Evolutionary conservation across 2,329 filamentous ascomycete genomes (phyloP), one percentile per base, ranked within the genome.

Genomic region (Ophiostoma tasmaniense): DNA sequence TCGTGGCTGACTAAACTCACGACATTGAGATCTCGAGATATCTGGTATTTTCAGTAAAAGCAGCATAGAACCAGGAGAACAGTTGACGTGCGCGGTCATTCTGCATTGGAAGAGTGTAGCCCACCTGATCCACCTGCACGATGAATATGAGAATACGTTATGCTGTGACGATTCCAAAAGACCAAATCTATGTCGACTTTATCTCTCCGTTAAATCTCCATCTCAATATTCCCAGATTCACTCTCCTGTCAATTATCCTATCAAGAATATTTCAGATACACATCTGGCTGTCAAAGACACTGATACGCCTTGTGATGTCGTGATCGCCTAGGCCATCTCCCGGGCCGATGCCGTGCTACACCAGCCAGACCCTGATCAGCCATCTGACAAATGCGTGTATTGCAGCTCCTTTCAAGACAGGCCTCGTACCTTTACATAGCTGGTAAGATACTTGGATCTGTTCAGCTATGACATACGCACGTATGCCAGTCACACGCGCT

Each of bases 271-370:
- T n/a, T 55, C 50, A n/a, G 50, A 55, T 55, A 25, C n/a, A 55
- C 25, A 17, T 17, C n/a, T 25, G n/a, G n/a, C 50, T 55, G n/a
- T 10, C 22, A 55, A 2, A 13, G 50, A 50, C 61, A 64, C 4
- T 33, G n/a, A 4, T 17, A 61, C 55, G 55, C 28, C 55, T 28
- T 25, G 17, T 13, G 45, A 69, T 69, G 67, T 69, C 67, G 67
- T 69, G 50, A 66, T 66, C 67, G 64, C 50, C 67, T 66, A 66
- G 67, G 67, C 67, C 67, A 69, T 66, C 30, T 62, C 17, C 39
- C 66, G 20, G 45, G 52, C 67, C 52, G 64, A 69, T 66, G 67
- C 64, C 67, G 67, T 69, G 67, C 67, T 69, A 25, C 45, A 25
- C 39, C 35, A 28, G 37, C 50, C 50, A 30, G 64, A 35, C 28